Percentiles rank a stretch among this genome's conserved stretches.
Conservation (phyloP, 768 basidiomycete species). For the Vishniacozyma victoriae region DNA sequence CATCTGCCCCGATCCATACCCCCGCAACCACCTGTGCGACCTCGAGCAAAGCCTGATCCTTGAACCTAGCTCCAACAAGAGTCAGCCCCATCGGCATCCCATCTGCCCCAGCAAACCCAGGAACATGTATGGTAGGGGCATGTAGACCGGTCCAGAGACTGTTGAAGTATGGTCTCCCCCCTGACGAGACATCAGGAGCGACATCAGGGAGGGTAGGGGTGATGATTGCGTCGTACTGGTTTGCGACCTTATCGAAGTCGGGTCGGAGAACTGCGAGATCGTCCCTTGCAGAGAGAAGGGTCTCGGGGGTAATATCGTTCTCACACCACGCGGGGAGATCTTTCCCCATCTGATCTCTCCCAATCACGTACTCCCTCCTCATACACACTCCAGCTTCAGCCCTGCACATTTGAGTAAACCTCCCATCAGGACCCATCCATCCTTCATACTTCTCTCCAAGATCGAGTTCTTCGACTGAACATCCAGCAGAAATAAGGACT, state of each 20-base stretch:
- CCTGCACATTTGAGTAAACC: too few species aligned
- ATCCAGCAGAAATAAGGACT: conserved; percentile 31
- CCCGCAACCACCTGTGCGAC: conserved; percentile 29
- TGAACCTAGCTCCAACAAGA: conserved; percentile 35
- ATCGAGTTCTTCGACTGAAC: conserved; percentile 33
- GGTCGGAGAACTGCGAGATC: conserved; percentile 31
- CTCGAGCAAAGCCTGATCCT: conserved; percentile 33
- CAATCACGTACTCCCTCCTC: conserved; percentile 29
- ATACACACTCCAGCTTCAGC: too few species aligned
- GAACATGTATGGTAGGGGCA: conserved; percentile 33
- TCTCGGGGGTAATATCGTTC: too few species aligned
- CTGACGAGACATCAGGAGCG: conserved; percentile 32
- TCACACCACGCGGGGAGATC: too few species aligned
- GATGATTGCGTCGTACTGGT: conserved; percentile 34
- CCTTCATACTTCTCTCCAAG: conserved; percentile 27
- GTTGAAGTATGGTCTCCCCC: too few species aligned
- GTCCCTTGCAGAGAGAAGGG: conserved; percentile 39
- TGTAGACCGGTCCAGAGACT: conserved; percentile 44
- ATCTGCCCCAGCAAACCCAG: conserved; percentile 37
- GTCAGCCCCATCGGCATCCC: conserved; percentile 43
- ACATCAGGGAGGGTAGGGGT: conserved; percentile 37
- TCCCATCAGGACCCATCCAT: too few species aligned
- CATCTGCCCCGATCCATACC: too few species aligned
- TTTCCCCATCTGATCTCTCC: conserved; percentile 17
- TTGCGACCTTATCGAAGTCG: conserved; percentile 34